These are phyloP conservation scores for Actinomortierella wolfii DNA, from an alignment of 371 early-diverging fungal genomes.

Conservation along the genomic window DNA sequence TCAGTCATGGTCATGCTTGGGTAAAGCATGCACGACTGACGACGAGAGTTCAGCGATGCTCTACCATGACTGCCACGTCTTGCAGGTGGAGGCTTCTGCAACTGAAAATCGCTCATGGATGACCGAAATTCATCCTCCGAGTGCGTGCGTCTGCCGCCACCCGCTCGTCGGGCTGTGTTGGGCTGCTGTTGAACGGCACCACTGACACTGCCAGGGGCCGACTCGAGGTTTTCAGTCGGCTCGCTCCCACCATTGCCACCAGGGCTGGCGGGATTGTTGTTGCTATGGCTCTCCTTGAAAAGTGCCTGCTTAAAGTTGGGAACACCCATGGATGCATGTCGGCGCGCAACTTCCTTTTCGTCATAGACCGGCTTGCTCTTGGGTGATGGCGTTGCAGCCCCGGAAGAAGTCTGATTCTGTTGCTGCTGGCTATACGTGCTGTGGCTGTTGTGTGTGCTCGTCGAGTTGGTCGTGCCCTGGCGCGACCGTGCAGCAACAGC, in stretches of 20 bases:
- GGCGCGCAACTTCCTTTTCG: constrained; percentile 5
- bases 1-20: background rate
- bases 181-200: constrained; percentile 4
- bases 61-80: no score
- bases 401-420: no score
- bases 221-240: background rate
- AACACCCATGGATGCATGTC: background rate
- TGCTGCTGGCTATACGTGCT: no score
- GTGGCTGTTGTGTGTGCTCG: no score
- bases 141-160: background rate
- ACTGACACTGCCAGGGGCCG: background rate
- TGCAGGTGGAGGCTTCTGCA: no score
- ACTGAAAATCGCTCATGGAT: background rate
- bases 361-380: constrained; percentile 1
- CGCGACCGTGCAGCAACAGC: constrained; percentile 2
- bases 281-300: constrained; percentile 14
- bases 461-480: no score
- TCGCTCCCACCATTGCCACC: background rate
- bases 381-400: background rate
- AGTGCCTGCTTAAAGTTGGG: constrained; percentile 12
- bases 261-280: no score
- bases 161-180: background rate
- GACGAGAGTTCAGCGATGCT: no score
- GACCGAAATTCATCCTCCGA: no score
- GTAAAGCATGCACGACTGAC: no score